Evolutionary conservation across 148 eudicot genomes (phyloP).

Genomic region (Pouteria glomerata): DNA sequence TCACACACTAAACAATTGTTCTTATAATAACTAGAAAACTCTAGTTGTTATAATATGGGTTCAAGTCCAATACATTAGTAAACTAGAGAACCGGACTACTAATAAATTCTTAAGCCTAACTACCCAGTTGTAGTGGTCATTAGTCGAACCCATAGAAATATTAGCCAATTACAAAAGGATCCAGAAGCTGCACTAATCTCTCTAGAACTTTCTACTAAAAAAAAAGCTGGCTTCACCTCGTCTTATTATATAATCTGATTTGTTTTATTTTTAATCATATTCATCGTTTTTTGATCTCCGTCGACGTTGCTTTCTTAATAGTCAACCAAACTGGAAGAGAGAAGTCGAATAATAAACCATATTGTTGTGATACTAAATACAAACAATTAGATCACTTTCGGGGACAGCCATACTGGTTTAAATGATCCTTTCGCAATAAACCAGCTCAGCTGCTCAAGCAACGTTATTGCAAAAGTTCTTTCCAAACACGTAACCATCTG

Average conservation of each 20-base stretch:
- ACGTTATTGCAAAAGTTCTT: background rate
- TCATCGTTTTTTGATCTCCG: background rate
- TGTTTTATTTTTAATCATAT: too few relatives aligned
- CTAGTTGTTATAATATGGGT: too few relatives aligned
- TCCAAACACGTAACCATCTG: background rate
- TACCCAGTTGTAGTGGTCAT: too few relatives aligned
- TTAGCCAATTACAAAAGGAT: too few relatives aligned
- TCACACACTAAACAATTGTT: too few relatives aligned
- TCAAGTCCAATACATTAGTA: too few relatives aligned
- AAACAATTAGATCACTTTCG: conserved; percentile 3
- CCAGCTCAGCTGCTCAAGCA: background rate
- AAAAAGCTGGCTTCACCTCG: background rate
- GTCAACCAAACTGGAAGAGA: background rate
- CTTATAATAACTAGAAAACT: too few relatives aligned
- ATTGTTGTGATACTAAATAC: background rate
- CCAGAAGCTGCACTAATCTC: too few relatives aligned
- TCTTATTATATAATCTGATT: background rate
- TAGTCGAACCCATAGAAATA: too few relatives aligned
- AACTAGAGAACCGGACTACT: too few relatives aligned
- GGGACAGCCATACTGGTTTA: conserved; percentile 2
- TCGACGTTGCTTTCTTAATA: background rate
- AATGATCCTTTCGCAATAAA: background rate
- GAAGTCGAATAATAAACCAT: background rate
- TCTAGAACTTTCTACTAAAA: too few relatives aligned
- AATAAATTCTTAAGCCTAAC: too few relatives aligned